These are phyloP conservation scores for Oryza meridionalis DNA, from an alignment of 176 grass and related monocot genomes.

Conservation along the genomic window DNA sequence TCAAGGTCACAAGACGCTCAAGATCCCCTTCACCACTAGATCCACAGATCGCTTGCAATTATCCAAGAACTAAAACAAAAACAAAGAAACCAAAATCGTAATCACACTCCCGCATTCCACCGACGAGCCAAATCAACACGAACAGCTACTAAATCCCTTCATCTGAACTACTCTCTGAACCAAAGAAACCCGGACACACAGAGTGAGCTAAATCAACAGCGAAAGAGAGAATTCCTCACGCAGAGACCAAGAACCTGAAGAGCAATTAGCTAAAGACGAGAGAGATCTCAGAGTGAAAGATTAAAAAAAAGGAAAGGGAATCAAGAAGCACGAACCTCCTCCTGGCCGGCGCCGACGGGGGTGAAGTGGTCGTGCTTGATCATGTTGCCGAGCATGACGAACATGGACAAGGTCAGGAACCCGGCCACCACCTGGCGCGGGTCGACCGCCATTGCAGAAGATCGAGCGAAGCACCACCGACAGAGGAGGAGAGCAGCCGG, in stretches of 20 bases:
- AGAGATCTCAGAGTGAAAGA: neutral
- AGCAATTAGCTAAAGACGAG: neutral
- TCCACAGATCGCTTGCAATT: conserved; percentile 27
- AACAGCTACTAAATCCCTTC: neutral
- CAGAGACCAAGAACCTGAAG: neutral
- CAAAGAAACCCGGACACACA: neutral
- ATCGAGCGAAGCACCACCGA: too few species aligned
- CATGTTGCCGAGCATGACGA: conserved; percentile 90
- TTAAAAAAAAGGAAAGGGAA: neutral
- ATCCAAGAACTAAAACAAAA: neutral
- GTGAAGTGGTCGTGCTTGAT: conserved; percentile 82
- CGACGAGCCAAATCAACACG: neutral
- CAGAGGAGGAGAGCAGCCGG: neutral
- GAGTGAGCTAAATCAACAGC: neutral
- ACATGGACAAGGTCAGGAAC: conserved; percentile 87
- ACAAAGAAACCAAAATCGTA: neutral
- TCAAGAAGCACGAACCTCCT: conserved; percentile 26
- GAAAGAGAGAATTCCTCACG: neutral
- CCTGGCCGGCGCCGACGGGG: conserved; percentile 18
- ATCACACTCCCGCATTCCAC: neutral
- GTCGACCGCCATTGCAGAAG: conserved; percentile 58
- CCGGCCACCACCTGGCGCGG: conserved; percentile 75
- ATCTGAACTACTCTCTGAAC: neutral
- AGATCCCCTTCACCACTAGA: conserved; percentile 42
- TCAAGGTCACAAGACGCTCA: conserved; percentile 33